Evolutionary conservation across 1,139 yeast genomes (phyloP).

Genomic region (Hemisphaericaspora xylofermentans): DNA sequence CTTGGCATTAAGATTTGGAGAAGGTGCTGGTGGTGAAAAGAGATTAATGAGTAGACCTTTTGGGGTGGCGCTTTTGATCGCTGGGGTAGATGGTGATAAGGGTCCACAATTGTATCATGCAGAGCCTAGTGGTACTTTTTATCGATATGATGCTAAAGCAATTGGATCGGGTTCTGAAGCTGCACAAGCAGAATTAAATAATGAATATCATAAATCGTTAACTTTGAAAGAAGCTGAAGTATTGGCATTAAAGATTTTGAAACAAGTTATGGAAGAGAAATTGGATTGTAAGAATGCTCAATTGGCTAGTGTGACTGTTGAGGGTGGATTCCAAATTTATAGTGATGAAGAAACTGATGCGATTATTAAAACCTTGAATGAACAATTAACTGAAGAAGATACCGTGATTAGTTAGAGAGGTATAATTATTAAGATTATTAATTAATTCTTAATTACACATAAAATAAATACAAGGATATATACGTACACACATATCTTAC

Average conservation of each 20-base stretch:
- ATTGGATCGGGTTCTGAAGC: conserved; percentile 99
- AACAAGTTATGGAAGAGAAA: conserved; percentile 99
- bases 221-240: conserved; percentile 94
- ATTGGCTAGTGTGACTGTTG: conserved; percentile 87
- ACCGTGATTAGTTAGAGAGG: conserved; percentile 14
- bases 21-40: conserved; percentile 97
- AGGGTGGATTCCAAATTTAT: conserved; percentile 84
- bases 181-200: conserved; percentile 96
- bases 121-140: conserved; percentile 98
- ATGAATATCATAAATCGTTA: conserved; percentile 91
- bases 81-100: conserved; percentile 88
- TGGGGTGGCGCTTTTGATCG: conserved; percentile 95
- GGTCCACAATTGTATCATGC: conserved; percentile 98
- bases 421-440: neutral
- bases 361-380: conserved; percentile 73
- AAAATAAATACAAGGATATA: conserved; percentile 8
- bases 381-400: conserved; percentile 51
- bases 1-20: conserved; percentile 94
- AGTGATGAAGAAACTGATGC: conserved; percentile 80
- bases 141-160: conserved; percentile 97
- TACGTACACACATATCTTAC: conserved; percentile 8
- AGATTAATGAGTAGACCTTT: conserved; percentile 98
- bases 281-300: conserved; percentile 95
- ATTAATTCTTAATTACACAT: neutral
- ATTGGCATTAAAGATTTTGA: conserved; percentile 82